Base-by-base conservation (phyloP, 2,329 filamentous ascomycete genomes). In the Botrytis squamosa region DNA sequence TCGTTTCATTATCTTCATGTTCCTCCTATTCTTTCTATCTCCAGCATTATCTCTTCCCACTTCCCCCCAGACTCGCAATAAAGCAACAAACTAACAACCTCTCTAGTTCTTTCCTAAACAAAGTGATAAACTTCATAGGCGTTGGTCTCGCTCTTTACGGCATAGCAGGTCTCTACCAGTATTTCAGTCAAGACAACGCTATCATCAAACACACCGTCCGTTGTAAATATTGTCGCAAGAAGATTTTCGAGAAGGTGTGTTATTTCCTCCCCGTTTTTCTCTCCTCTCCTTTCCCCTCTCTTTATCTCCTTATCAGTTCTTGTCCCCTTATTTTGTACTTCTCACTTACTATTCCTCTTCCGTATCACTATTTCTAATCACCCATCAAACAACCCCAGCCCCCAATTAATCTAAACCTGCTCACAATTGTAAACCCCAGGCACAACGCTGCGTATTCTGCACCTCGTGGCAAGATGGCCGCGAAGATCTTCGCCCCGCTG, bases 201-300 rank as follows among this genome's bases (percentile, higher is more conserved):
- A 91, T 93, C 76, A 91, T 93, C 80, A 93, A 93, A 83, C 89
- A 88, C 77, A 89, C 87, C 40, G 85, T 90, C 70, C 91, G 89
- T 82, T 94, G 91, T 83, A 87, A 84, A 79, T 93, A 91, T 78
- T 92, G 91, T 80, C 84, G 86, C 74, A 89, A 90, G 81, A 84
- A 83, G 38, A 89, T 92, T 73, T 90, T 87, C 77, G 86, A 88
- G 70, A 90, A 90, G 86, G 90, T 90, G 73, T 78, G 84, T 75
- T 55, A 12, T 29, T 44, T 44, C 22, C 12, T 3, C 20, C 5
- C 4, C 7, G 2, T 29, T 3, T 7, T 16, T n/a, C 1, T 25
- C 22, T 7, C 36, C 36, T 8, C 10, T 38, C 4, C 25, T 8
- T 36, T 16, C 18, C n/a, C 16, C 7, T 74, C 38, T 63, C 55